A percentile compares a stretch with the other conserved stretches of the same genome.
These are phyloP conservation scores for Plectosphaerella plurivora DNA, from an alignment of 2,329 filamentous ascomycete species.

Conservation along the genomic window DNA sequence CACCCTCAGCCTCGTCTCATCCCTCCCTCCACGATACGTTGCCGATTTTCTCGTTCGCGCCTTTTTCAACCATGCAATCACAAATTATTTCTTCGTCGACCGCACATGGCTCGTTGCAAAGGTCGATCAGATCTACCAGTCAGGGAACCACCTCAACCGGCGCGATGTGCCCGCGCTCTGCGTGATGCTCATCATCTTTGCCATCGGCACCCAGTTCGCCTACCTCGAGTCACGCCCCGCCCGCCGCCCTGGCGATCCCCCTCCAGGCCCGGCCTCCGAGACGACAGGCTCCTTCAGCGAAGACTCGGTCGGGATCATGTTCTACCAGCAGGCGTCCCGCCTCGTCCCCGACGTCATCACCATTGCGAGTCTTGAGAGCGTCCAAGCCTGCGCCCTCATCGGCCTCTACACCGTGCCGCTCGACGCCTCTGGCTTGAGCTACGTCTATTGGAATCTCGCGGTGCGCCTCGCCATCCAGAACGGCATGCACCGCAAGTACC, in stretches of 20 bases:
- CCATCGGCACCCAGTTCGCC: slow-evolving; percentile 46
- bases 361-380: slow-evolving; percentile 50
- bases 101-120: slow-evolving; percentile 34
- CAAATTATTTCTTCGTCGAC: slow-evolving; percentile 45
- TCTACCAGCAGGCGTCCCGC: slow-evolving; percentile 51
- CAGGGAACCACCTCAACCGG: slow-evolving; percentile 28
- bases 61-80: slow-evolving; percentile 43
- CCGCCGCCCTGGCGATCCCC: slow-evolving; percentile 11
- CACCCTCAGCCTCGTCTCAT: slow-evolving; percentile 30
- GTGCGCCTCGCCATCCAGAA: slow-evolving; percentile 56
- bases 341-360: slow-evolving; percentile 53
- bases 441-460: slow-evolving; percentile 52
- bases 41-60: slow-evolving; percentile 40
- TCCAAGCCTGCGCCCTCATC: slow-evolving; percentile 52
- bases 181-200: slow-evolving; percentile 41
- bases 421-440: slow-evolving; percentile 51
- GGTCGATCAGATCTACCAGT: slow-evolving; percentile 35
- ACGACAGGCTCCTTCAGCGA: slow-evolving; percentile 29
- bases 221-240: slow-evolving; percentile 31
- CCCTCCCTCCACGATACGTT: slow-evolving; percentile 40
- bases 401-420: slow-evolving; percentile 51
- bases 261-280: not conserved
- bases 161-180: slow-evolving; percentile 37
- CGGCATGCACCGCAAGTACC: slow-evolving; percentile 52
- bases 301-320: slow-evolving; percentile 49